Base-by-base conservation (phyloP, 2,329 filamentous ascomycete species). In the Penicillium sp. region DNA sequence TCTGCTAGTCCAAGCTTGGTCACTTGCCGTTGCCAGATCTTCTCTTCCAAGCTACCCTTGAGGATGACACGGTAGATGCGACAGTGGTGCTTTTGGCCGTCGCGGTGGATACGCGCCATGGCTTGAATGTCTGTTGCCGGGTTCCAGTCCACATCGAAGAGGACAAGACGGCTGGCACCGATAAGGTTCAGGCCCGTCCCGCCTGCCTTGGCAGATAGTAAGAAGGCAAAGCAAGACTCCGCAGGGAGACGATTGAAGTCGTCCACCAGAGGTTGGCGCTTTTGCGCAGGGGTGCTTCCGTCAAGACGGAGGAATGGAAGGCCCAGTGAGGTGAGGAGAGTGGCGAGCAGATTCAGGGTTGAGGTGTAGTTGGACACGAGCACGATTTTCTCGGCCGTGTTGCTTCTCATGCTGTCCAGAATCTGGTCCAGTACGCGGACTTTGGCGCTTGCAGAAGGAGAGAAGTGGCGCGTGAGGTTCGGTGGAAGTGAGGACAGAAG, bases 101-200 rank as follows among this genome's bases (percentile, higher is more conserved):
- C 82, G 33, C 84, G 76, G 57, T 87, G 83, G 32, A 87, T 83
- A 10, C 84, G 79, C 9, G 83, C 84, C 81, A 87, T 86, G 6
- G 84, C 83, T 59, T 87, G 84, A 14, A 84, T 68, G 53, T 87
- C 84, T 0, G 80, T 84, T 0, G 82, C 81, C 1, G 84, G 84
- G 53, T 87, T 87, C 84, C 84, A 87, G 63, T 87, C 84, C 7
- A 84, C 77, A 51, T 87, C 84, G 52, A 85, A 87, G 1, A 87
- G 76, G 4, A 87, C 69, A 2, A 87, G 74, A 15, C 84, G 76
- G 20, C 80, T 84, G 4, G 83, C 84, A 7, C 84, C 84, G 34
- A 84, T 81, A 4, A 87, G 72, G 53, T 87, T 87, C 31, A 87
- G 69, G 2, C 84, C 84, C 1, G 79, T 75, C 3, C 84, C 84